Base-by-base conservation (phyloP, 768 basidiomycete species). In the Cantharellus anzutake region DNA sequence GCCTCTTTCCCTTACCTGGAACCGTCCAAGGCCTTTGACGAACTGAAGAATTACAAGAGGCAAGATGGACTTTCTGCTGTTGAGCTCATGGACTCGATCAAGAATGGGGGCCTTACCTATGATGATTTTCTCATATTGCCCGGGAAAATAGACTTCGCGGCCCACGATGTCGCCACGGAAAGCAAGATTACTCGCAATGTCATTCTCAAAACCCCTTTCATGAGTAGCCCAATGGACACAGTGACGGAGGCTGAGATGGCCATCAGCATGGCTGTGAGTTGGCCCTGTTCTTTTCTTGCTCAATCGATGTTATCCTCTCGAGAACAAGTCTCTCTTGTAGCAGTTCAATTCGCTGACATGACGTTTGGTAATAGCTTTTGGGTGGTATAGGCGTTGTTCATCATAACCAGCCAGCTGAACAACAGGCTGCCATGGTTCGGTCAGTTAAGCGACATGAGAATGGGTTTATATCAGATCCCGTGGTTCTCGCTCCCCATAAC, bases 221-320 rank as follows among this genome's bases (percentile, higher is more conserved):
- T 97, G 75, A 94, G 90, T 70, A 93, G 89, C 57, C 94, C 96
- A 14, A 99, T 99, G 96, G 96, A 99, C 74, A 99, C 96, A 51
- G 96, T 98, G 65, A 98, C 96, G 1, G 96, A 97, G 72, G 81
- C 78, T 59, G 82, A 88, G 61, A 94, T 93, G 88, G 90, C 89
- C 39, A 90, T 94, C 68, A 75, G 83, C 56, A 82, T 94, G 78
- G 90, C 91, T 71, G 88, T 92, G 70, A 73, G 84, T 72, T 59
- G 64, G 34, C 60, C n/a, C 11, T 20, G 51, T 41, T 50, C 44
- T 11, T 37, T 4, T n/a, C 14, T 29, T 29, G 20, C 20, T 29
- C 20, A 29, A 29, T 29, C 20, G 20, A 29, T 3, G 16, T 7
- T 29, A 29, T 29, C 20, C 20, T 29, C 20, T 29, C 20, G 20